Percentiles rank a stretch among this genome's conserved stretches.
These are phyloP conservation scores for Paecilomyces formosus DNA, from an alignment of 2,329 filamentous ascomycete genomes.

Conservation along the genomic window DNA sequence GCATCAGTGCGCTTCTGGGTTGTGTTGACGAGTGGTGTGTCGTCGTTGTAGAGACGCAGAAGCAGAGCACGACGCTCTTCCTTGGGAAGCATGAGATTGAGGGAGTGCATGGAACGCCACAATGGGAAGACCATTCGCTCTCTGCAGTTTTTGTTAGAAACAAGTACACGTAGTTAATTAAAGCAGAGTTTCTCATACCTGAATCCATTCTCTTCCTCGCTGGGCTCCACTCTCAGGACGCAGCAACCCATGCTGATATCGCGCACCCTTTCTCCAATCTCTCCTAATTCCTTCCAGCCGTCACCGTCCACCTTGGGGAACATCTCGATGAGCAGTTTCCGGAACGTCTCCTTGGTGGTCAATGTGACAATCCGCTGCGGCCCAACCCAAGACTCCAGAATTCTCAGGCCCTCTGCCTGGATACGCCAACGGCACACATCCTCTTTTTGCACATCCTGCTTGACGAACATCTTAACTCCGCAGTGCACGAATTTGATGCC, in stretches of 20 bases:
- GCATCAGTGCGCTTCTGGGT: conserved; percentile 21
- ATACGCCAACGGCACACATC: conserved; percentile 91
- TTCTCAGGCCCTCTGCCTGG: conserved; percentile 86
- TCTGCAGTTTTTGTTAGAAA: conserved; percentile 22
- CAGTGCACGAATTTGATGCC: conserved; percentile 95
- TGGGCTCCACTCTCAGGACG: conserved; percentile 75
- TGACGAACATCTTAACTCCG: conserved; percentile 98
- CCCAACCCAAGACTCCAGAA: conserved; percentile 85
- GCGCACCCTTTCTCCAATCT: conserved; percentile 76
- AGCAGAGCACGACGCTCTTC: conserved; percentile 92
- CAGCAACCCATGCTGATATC: conserved; percentile 86
- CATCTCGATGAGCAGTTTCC: conserved; percentile 84
- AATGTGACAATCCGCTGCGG: conserved; percentile 67
- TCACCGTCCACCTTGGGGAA: conserved; percentile 79
- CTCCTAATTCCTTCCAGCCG: conserved; percentile 68
- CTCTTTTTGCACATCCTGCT: conserved; percentile 82
- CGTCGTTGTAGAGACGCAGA: conserved; percentile 83
- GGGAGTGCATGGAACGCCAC: conserved; percentile 84
- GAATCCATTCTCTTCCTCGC: conserved; percentile 54
- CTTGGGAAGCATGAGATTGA: conserved; percentile 98
- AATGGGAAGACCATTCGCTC: conserved; percentile 85
- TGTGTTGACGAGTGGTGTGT: conserved; percentile 68
- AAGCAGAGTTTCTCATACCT: conserved; percentile 25
- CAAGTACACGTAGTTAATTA: background rate
- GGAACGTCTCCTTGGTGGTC: conserved; percentile 70